Conservation (phyloP, 495 filamentous ascomycete genomes). For the Penicillium antarcticum region DNA sequence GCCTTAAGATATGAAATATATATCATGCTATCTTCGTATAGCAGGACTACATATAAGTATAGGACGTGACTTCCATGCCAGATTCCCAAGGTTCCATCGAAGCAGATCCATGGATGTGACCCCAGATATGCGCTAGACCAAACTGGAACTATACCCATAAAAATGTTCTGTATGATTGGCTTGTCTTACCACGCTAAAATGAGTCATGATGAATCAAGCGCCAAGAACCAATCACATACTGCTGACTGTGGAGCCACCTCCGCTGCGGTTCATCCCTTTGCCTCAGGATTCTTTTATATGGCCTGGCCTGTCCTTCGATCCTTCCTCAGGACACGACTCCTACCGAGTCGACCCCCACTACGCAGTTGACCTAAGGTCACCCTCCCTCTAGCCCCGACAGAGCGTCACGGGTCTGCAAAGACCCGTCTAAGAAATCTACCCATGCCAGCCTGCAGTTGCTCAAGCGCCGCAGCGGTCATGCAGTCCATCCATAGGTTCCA, state of each 20-base stretch:
- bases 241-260: background rate
- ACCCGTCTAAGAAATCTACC: constrained; percentile 26
- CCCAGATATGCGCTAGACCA: too few species aligned
- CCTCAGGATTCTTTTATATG: constrained; percentile 7
- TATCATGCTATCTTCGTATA: too few species aligned
- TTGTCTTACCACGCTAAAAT: constrained; percentile 20
- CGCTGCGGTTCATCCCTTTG: constrained; percentile 6
- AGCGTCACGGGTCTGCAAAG: constrained; percentile 29
- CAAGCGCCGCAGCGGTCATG: constrained; percentile 17
- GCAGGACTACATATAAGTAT: too few species aligned
- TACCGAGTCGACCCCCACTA: constrained; percentile 11
- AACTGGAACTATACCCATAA: too few species aligned
- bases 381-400: background rate
- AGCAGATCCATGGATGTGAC: too few species aligned
- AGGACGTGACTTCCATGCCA: too few species aligned
- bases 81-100: too few species aligned
- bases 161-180: constrained; percentile 5
- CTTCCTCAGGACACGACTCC: constrained; percentile 26
- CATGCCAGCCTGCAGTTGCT: constrained; percentile 23
- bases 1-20: too few species aligned
- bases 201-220: constrained; percentile 28
- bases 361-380: background rate
- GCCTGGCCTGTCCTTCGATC: constrained; percentile 1
- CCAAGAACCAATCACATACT: constrained; percentile 9
- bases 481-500: constrained; percentile 20